Percentiles rank a stretch among this genome's conserved stretches.
Conservation (phyloP, 305 asterid species). For the Striga hermonthica region DNA sequence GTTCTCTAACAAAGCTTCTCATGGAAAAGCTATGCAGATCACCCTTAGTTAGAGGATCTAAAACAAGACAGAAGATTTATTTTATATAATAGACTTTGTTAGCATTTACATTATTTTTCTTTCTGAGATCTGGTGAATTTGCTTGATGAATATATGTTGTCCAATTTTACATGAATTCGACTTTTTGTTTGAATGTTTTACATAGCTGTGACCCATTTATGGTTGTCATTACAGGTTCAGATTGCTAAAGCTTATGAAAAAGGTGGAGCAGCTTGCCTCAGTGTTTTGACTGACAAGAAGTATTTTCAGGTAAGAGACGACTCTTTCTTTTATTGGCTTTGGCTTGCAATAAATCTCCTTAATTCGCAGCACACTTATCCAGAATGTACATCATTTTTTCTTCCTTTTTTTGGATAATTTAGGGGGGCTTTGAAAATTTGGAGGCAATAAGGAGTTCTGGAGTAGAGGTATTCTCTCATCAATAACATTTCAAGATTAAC, state of each 20-base stretch:
- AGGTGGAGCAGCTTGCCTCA: conserved; percentile 98
- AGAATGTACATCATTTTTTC: conserved; percentile 1
- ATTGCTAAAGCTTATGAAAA: conserved; percentile 93
- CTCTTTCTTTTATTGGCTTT: conserved; percentile 14
- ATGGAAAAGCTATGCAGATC: no score
- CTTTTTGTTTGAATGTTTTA: background rate
- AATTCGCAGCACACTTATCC: conserved; percentile 15
- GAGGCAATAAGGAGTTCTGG: conserved; percentile 75
- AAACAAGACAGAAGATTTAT: no score
- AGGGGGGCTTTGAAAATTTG: conserved; percentile 91
- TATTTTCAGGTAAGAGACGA: conserved; percentile 66
- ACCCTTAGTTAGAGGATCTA: no score
- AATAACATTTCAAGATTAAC: conserved; percentile 2
- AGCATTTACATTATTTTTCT: no score
- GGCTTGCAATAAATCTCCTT: background rate
- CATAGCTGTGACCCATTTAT: conserved; percentile 13
- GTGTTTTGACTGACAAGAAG: conserved; percentile 85
- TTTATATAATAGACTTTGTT: background rate
- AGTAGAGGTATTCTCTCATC: conserved; percentile 55
- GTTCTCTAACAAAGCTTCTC: no score
- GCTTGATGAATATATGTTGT: no score
- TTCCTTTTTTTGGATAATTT: conserved; percentile 19
- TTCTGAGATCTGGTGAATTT: no score
- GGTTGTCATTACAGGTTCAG: conserved; percentile 57
- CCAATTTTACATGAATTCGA: no score